Conservation (phyloP, 2,329 filamentous ascomycete genomes). For the Xylaria sp. region DNA sequence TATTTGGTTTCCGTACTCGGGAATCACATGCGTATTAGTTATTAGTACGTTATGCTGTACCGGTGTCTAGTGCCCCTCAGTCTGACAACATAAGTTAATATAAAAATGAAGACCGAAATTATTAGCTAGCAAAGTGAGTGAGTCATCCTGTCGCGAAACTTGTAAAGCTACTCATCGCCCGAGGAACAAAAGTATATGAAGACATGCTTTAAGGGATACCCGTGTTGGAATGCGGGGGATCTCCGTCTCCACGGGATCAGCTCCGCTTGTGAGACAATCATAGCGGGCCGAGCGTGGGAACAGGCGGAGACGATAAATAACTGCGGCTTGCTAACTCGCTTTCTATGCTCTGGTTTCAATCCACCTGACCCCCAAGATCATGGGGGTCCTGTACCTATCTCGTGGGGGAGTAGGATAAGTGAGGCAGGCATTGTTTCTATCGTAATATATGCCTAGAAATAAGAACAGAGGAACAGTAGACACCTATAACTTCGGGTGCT, state of each 20-base stretch:
- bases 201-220: neutral
- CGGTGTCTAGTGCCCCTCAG: neutral
- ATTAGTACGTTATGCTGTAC: neutral
- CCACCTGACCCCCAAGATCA: conserved; percentile 6
- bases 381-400: neutral
- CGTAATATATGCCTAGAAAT: conserved; percentile 1
- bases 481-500: neutral
- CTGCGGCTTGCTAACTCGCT: neutral
- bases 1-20: neutral
- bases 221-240: conserved; percentile 28
- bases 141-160: neutral
- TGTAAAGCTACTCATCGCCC: neutral
- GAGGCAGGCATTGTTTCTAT: neutral
- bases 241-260: conserved; percentile 24
- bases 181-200: neutral
- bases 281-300: conserved; percentile 14
- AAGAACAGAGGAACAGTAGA: neutral
- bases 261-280: conserved; percentile 26
- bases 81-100: neutral
- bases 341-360: neutral
- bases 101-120: neutral
- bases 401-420: neutral
- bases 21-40: neutral
- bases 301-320: conserved; percentile 15
- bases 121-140: too few species aligned